A percentile compares a stretch with the other conserved stretches of the same genome.
Evolutionary conservation across 2,329 filamentous ascomycete genomes (phyloP).

Genomic region (Pseudocercospora pini-densiflorae): DNA sequence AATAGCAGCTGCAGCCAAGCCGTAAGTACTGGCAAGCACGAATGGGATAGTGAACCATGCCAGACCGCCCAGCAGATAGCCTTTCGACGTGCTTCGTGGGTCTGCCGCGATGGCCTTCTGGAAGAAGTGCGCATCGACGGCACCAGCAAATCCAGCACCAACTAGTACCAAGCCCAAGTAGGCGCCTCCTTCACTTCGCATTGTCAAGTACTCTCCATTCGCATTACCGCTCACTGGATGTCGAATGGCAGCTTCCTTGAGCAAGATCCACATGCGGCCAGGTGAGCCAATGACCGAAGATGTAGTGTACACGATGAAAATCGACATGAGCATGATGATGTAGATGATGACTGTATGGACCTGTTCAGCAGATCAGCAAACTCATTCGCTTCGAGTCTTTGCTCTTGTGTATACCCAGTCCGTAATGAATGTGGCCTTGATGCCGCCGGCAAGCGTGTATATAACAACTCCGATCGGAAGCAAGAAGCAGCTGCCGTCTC

Average conservation of each 20-base stretch:
- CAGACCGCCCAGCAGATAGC: slow-evolving; percentile 47
- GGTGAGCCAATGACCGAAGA: slow-evolving; percentile 45
- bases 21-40: slow-evolving; percentile 51
- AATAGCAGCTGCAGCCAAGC: slow-evolving; percentile 37
- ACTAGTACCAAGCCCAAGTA: slow-evolving; percentile 33
- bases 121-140: slow-evolving; percentile 26
- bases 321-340: slow-evolving; percentile 50
- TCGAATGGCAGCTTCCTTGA: slow-evolving; percentile 28
- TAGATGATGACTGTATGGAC: slow-evolving; percentile 43
- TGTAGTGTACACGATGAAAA: slow-evolving; percentile 47
- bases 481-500: slow-evolving; percentile 50
- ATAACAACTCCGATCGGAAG: slow-evolving; percentile 45
- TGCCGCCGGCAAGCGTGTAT: slow-evolving; percentile 43
- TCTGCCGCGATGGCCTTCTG: slow-evolving; percentile 48
- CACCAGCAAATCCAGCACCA: slow-evolving; percentile 21
- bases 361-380: slow-evolving; percentile 1
- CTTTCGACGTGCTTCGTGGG: slow-evolving; percentile 44
- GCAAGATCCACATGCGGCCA: slow-evolving; percentile 42
- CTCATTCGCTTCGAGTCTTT: too few relatives aligned
- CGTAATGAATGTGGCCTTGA: slow-evolving; percentile 49
- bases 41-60: slow-evolving; percentile 57
- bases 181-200: slow-evolving; percentile 38
- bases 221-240: slow-evolving; percentile 45
- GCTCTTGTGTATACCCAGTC: slow-evolving; percentile 29
- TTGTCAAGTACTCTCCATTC: slow-evolving; percentile 46